phyloP scores from a whole-genome alignment of 1,284 basidiomycete genomes.

The Cyathus pygmaeus region DNA sequence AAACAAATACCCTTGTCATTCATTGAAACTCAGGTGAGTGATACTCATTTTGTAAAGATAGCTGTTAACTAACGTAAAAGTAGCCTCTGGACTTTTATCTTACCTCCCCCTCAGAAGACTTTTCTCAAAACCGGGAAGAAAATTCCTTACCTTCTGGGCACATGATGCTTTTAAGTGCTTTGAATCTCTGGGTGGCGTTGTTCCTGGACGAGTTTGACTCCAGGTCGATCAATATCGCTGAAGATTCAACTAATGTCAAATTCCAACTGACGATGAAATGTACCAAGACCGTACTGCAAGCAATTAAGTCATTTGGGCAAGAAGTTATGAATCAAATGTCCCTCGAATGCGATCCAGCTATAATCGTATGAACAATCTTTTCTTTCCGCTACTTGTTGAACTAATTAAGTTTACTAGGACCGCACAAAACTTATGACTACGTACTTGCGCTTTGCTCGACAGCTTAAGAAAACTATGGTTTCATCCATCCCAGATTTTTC shows the following conservation, averaged over 20 bases:
- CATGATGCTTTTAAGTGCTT: constrained; percentile 31
- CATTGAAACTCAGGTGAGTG: constrained; percentile 53
- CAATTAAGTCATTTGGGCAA: too few species aligned
- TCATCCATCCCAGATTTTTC: constrained; percentile 5
- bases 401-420: background rate
- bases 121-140: constrained; percentile 18
- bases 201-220: constrained; percentile 33
- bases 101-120: constrained; percentile 20
- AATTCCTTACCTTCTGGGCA: constrained; percentile 20
- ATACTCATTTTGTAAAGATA: too few species aligned
- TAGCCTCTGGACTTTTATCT: constrained; percentile 49
- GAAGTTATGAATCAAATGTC: too few species aligned
- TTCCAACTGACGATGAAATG: background rate
- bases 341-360: too few species aligned
- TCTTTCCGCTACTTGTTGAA: background rate
- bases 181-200: constrained; percentile 38
- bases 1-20: constrained; percentile 45
- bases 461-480: background rate
- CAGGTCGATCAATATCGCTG: constrained; percentile 12
- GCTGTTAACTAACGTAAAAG: constrained; percentile 10
- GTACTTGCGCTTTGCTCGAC: background rate
- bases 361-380: too few species aligned
- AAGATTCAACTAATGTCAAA: background rate
- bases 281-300: background rate
- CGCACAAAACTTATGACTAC: background rate